Base-by-base conservation (phyloP, 1,284 basidiomycete genomes). In the Fomitiporia mediterranea region DNA sequence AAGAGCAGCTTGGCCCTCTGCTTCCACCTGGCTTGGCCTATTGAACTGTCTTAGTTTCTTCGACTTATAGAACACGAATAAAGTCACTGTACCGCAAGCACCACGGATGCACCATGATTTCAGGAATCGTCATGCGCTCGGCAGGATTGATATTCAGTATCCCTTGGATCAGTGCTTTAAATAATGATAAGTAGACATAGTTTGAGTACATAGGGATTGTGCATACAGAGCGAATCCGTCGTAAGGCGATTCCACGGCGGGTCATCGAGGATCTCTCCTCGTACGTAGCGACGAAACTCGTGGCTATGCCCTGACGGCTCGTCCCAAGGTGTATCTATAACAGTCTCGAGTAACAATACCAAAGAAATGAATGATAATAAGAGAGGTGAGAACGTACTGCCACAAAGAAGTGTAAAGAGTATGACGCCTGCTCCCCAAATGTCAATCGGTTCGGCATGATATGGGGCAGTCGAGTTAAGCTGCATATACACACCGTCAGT, bases 401-500 rank as follows among this genome's bases (percentile, higher is more conserved):
- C 96, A 3, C 84, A 87, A 0, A 99, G 78, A 58, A 98, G 74
- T 0, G 96, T 94, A 68, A 93, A 98, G 0, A 99, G 75, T 35
- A 99, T 96, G n/a, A 98, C 91, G 1, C 97, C 97, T 52, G 92
- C 82, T 1, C 93, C 94, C 96, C 96, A 99, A 2, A 92, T 85
- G 69, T 99, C 96, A 37, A 98, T 84, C 0, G 95, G 94, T 63
- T 97, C 93, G 3, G 94, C 96, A 25, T 83, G 73, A 70, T 98
- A 99, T 0, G 90, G 73, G 2, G 64, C 68, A n/a, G 77, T 69
- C 21, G 67, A 69, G 52, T 74, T 76, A 34, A 88, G 63, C 83
- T 85, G 57, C 15, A 42, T 23, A 8, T 34, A 57, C 42, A 27
- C 48, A 58, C 17, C 49, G 55, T 35, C 49, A 60, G 46, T 25